Evolutionary conservation across 2,329 filamentous ascomycete species (phyloP), one percentile per base, ranked within the genome.

Genomic region (Venturia pyrina): DNA sequence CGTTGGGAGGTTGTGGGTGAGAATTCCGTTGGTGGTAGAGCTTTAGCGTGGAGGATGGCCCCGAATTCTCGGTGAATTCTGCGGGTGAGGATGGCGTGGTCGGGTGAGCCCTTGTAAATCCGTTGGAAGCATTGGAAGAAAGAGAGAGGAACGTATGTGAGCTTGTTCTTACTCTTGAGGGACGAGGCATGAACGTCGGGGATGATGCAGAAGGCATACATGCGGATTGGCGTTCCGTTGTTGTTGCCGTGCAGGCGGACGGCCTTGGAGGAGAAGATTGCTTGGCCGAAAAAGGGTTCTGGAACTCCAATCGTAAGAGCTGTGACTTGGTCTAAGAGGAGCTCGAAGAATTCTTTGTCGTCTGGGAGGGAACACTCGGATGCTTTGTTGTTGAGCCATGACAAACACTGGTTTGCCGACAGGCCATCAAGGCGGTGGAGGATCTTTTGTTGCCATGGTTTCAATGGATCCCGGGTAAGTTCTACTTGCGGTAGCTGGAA

Each of bases 1-100:
- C 63, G 48, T 7, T 57, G 5, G 19, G 50, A 59, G n/a, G 1
- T 50, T 24, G 28, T 66, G 64, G 62, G 40, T 62, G 64, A 66
- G 21, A 70, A 68, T 10, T 66, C 65, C 15, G 60, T 37, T 15
- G 63, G 40, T 15, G 50, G 34, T 28, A 66, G 57, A 28, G 70
- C 65, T 37, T 71, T 66, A 34, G 69, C 67, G 43, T 72, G 69
- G 17, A 79, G 71, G 3, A 80, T 72, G 7, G 75, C 73, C 61
- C 74, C 75, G 66, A 82, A 82, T 41, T 81, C 78, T 50, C 76
- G 75, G 66, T 81, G 78, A 62, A 81, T 80, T 53, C 77, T 75
- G 17, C 76, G 76, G 4, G 75, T 75, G 32, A 82, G 71, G 13
- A 79, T 74, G 17, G 74, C 74, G 65, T 81, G 79, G 68, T 81